Evolutionary conservation across 139 green algal genomes (phyloP).

Genomic region (Ulvella scutata): DNA sequence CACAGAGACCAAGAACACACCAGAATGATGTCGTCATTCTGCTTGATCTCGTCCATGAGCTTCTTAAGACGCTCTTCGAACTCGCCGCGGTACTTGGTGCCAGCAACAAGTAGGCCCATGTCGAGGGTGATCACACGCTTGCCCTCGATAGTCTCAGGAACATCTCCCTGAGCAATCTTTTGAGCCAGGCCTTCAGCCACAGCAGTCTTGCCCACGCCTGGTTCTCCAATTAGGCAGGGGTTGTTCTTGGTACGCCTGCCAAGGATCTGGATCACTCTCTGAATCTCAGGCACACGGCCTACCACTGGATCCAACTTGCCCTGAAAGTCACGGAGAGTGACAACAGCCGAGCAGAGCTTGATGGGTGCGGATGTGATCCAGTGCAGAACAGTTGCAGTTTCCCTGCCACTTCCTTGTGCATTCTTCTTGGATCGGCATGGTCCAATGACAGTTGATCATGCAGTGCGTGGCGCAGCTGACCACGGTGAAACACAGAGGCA

Average conservation of each 20-base stretch:
- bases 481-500: too few relatives aligned
- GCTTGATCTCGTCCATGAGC: conserved; percentile 99
- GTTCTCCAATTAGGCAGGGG: conserved; percentile 96
- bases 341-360: neutral
- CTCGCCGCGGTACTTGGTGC: conserved; percentile 98
- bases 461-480: too few relatives aligned
- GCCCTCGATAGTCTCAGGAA: conserved; percentile 97
- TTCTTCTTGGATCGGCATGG: too few relatives aligned
- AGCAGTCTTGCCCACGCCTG: conserved; percentile 95
- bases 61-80: conserved; percentile 99
- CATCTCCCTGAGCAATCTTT: conserved; percentile 81
- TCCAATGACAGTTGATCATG: too few relatives aligned
- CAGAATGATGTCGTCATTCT: conserved; percentile 98
- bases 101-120: conserved; percentile 97
- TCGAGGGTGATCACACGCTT: conserved; percentile 98
- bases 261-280: conserved; percentile 97
- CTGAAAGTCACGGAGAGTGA: conserved; percentile 27
- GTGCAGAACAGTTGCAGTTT: too few relatives aligned
- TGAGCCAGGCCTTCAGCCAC: conserved; percentile 96
- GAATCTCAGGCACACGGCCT: conserved; percentile 90
- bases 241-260: conserved; percentile 97
- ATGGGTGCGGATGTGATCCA: neutral
- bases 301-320: conserved; percentile 96
- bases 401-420: too few relatives aligned
- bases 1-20: too few relatives aligned